Base-by-base conservation (phyloP, 345 rosid genomes). In the Fremontodendron californicum region DNA sequence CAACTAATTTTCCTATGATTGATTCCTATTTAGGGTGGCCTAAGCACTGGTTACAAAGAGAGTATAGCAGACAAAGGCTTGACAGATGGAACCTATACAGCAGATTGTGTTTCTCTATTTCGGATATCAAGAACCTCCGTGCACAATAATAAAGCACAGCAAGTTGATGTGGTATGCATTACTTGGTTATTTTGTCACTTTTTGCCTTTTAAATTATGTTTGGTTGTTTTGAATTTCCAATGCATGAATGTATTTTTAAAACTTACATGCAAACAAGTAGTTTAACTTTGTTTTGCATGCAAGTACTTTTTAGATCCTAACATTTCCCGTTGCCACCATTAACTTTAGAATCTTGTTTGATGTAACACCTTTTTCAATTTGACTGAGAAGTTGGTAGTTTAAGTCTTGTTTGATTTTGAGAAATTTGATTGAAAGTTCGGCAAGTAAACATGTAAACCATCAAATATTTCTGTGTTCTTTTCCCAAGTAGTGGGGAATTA, bases 21-120 rank as follows among this genome's bases (percentile, higher is more conserved):
- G 60, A 39, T 75, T 57, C 65, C 66, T 60, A 45, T 39, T 35
- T 82, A 96, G 98, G 99, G 99, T 74, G 99, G 99, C 76, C 83
- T 91, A 82, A 90, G 97, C 89, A 85, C 94, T 72, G 94, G 98
- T 70, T 96, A 91, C 92, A 94, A 92, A 83, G 89, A 86, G 21
- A 77, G 67, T 18, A 45, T 92, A 77, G 85, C 85, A 67, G 97
- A 91, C 69, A 87, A 85, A 85, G 92, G 86, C 77, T 81, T 82
- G 76, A 27, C 81, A 0, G 98, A 90, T 80, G 97, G 88, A 81
- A 87, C 97, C 57, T 96, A 88, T 79, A 82, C 90, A 6, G 70
- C 83, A 33, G 98, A 96, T 74, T 79, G 83, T 71, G 85, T 96
- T 75, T 94, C 97, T 68, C 97, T 96, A 43, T 86, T 96, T 78